A percentile compares a stretch with the other conserved stretches of the same genome.
phyloP scores from a whole-genome alignment of 371 early-diverging fungal genomes.

The Mortierella sp. region DNA sequence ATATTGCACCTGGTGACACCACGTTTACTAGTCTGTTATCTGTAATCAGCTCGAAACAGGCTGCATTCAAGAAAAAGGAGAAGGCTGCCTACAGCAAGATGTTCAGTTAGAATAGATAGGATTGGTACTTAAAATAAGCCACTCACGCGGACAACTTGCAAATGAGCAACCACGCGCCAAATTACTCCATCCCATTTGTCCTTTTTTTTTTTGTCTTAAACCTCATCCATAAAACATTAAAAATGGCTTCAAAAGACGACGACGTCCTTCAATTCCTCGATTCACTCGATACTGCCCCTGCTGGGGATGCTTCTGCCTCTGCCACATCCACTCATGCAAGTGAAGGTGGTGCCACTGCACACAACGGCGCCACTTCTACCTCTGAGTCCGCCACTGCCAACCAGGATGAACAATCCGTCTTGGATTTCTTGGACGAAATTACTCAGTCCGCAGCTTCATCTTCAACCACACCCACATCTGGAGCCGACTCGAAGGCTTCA shows the following conservation, averaged over 20 bases:
- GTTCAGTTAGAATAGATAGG: slow-evolving; percentile 37
- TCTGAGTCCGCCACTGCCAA: slow-evolving; percentile 2
- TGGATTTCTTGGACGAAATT: slow-evolving; percentile 60
- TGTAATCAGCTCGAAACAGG: slow-evolving; percentile 42
- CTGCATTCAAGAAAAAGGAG: slow-evolving; percentile 56
- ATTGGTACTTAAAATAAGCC: background rate
- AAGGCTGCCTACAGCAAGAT: slow-evolving; percentile 56
- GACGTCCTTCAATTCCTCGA: slow-evolving; percentile 61
- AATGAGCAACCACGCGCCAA: background rate
- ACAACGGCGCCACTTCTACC: background rate
- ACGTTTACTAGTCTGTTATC: slow-evolving; percentile 44
- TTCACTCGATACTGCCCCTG: slow-evolving; percentile 45
- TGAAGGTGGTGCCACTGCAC: background rate
- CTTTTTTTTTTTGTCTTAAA: background rate
- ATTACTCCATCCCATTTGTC: background rate
- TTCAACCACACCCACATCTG: slow-evolving; percentile 5
- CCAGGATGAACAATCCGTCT: slow-evolving; percentile 57
- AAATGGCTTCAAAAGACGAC: slow-evolving; percentile 56
- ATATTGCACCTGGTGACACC: slow-evolving; percentile 58
- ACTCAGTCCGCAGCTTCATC: slow-evolving; percentile 50
- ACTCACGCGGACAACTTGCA: background rate
- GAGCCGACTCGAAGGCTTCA: slow-evolving; percentile 17
- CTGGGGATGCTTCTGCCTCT: slow-evolving; percentile 3
- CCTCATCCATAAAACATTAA: background rate
- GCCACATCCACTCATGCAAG: background rate